Evolutionary conservation across 192 early-diverging fungal species (phyloP).

Genomic region (Rhizoclosmatium globosum): DNA sequence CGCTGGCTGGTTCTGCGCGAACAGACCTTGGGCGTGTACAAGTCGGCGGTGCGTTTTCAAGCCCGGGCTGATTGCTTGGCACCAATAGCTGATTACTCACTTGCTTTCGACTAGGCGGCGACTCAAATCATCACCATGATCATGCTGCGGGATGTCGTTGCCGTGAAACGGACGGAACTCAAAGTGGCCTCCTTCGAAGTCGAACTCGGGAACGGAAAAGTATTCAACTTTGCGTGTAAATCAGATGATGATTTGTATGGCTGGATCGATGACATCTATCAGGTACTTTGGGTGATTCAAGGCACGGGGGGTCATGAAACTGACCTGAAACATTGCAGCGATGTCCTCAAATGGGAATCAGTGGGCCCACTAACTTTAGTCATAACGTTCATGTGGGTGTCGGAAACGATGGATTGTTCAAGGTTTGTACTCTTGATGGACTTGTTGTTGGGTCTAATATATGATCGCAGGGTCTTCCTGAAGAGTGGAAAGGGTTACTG

Average conservation of each 20-base stretch:
- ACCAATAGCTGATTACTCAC: neutral
- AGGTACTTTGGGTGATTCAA: slow-evolving; percentile 50
- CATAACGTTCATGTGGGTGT: slow-evolving; percentile 80
- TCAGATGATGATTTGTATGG: slow-evolving; percentile 97
- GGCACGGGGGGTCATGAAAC: neutral
- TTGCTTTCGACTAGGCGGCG: neutral
- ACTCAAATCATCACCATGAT: slow-evolving; percentile 57
- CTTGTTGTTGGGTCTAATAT: neutral
- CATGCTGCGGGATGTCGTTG: slow-evolving; percentile 89
- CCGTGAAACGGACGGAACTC: slow-evolving; percentile 84
- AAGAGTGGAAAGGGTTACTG: slow-evolving; percentile 89
- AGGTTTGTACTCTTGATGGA: slow-evolving; percentile 27
- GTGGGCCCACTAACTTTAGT: slow-evolving; percentile 83
- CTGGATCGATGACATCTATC: slow-evolving; percentile 99
- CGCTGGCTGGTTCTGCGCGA: slow-evolving; percentile 88
- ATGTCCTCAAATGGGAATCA: slow-evolving; percentile 75
- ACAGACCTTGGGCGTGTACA: slow-evolving; percentile 90
- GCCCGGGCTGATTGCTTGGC: neutral
- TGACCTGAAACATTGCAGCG: slow-evolving; percentile 49
- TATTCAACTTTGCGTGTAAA: slow-evolving; percentile 89
- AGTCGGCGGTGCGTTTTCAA: slow-evolving; percentile 79
- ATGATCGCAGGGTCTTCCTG: slow-evolving; percentile 79
- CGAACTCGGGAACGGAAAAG: slow-evolving; percentile 83
- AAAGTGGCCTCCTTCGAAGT: slow-evolving; percentile 95
- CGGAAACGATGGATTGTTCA: slow-evolving; percentile 57